Base-by-base conservation (phyloP, 805 yeast species). In the Saccharomyces paradoxus region DNA sequence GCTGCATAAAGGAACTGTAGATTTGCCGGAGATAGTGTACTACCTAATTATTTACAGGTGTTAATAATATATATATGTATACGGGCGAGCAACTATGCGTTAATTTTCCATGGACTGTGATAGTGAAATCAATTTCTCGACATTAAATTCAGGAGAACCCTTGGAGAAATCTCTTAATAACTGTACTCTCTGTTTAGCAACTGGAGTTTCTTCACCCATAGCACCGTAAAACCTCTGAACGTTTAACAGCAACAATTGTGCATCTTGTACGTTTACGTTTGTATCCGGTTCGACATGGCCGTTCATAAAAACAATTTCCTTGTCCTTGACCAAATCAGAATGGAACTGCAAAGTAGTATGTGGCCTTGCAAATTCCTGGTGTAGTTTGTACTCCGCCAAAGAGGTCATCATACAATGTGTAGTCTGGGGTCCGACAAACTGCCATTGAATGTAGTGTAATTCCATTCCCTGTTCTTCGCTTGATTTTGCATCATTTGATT, bases 381-480 rank as follows among this genome's bases (percentile, higher is more conserved):
- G 97, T 29, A 90, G 77, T 69, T 92, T 90, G 71, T 82, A 94
- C 71, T 94, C 98, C 1, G 94, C 91, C 59, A 94, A 77, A 0
- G 97, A 83, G 1, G 99, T 94, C 62, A 94, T 76, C 79, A 94
- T 79, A 66, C 96, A 89, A 72, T 94, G 97, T 1, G 88, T 77
- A 2, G 97, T 91, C 46, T 82, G 63, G 14, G 87, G 84, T 0
- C 92, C 96, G 13, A 86, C 91, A 68, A 89, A 88, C 21, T 82
- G 77, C 99, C 99, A 94, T 72, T 94, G 98, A 24, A 91, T 82
- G 68, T 86, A 89, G 66, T 94, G 97, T 72, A 94, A 78, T 71
- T 94, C 99, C 64, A 76, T 72, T 55, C 83, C 84, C 27, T 72
- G 73, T 3, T 65, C 70, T 8, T 70, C 61, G 4, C 76, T 79